A percentile compares a stretch with the other conserved stretches of the same genome.
These are phyloP conservation scores for Penicillium malachiteum DNA, from an alignment of 495 filamentous ascomycete species.

Conservation along the genomic window DNA sequence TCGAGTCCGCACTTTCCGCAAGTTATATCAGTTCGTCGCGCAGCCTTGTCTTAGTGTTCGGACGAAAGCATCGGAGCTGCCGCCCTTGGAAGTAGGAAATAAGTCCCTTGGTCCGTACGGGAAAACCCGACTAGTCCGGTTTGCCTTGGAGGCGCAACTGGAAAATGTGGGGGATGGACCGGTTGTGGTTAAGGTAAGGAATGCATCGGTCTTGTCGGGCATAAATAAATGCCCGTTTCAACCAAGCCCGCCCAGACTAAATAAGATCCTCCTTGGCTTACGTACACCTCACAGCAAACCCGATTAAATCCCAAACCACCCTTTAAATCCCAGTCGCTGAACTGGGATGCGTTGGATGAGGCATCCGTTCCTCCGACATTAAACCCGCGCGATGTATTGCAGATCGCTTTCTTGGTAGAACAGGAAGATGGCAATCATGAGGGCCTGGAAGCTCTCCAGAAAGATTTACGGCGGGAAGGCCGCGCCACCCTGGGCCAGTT, in stretches of 20 bases:
- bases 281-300: constrained; percentile 40
- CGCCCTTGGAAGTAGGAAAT: constrained; percentile 42
- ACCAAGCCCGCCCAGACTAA: neutral
- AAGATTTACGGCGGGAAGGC: constrained; percentile 57
- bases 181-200: constrained; percentile 43
- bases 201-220: neutral
- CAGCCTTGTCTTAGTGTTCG: constrained; percentile 85
- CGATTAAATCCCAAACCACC: constrained; percentile 53
- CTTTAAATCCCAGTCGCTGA: constrained; percentile 56
- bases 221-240: neutral
- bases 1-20: constrained; percentile 82
- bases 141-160: constrained; percentile 84
- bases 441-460: constrained; percentile 45
- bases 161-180: constrained; percentile 75
- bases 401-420: constrained; percentile 86
- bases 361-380: constrained; percentile 58
- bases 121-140: constrained; percentile 45
- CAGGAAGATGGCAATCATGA: constrained; percentile 55
- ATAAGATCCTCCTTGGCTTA: constrained; percentile 6
- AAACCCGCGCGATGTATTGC: constrained; percentile 81
- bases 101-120: constrained; percentile 46
- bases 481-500: constrained; percentile 74
- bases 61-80: constrained; percentile 74
- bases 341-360: constrained; percentile 51
- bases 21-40: constrained; percentile 95